Evolutionary conservation across 208 protist species (phyloP).

Genomic region (Acanthamoeba rhysodes): DNA sequence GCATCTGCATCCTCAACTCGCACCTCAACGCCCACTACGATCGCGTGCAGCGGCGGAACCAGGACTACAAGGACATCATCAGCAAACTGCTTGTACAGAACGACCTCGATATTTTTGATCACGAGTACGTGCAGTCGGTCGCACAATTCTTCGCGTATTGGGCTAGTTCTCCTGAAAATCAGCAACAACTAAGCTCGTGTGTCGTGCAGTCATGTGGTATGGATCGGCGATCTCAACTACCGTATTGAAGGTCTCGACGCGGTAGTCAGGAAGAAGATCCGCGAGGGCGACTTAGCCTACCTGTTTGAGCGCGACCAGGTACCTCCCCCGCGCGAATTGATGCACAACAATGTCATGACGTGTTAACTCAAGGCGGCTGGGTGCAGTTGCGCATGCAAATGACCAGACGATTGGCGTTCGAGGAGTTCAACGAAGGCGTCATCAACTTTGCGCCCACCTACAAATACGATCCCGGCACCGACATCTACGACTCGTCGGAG

Average conservation of each 20-base stretch:
- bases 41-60: conserved; percentile 83
- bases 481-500: conserved; percentile 79
- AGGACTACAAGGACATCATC: conserved; percentile 85
- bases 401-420: conserved; percentile 82
- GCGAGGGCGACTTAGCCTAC: conserved; percentile 80
- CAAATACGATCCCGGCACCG: conserved; percentile 90
- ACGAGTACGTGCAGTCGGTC: conserved; percentile 60
- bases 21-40: conserved; percentile 86
- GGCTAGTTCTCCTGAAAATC: background rate
- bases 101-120: conserved; percentile 70
- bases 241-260: conserved; percentile 83
- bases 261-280: conserved; percentile 79
- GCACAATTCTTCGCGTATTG: background rate
- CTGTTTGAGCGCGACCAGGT: conserved; percentile 86
- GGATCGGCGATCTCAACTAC: conserved; percentile 93
- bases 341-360: background rate
- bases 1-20: conserved; percentile 86
- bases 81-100: conserved; percentile 82
- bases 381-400: conserved; percentile 84
- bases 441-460: conserved; percentile 91
- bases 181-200: background rate
- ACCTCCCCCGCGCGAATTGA: background rate
- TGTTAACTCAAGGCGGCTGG: background rate
- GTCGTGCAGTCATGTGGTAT: conserved; percentile 75
- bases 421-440: conserved; percentile 86